Evolutionary conservation across 2,329 filamentous ascomycete species (phyloP).

Genomic region (Mariannaea sp.): DNA sequence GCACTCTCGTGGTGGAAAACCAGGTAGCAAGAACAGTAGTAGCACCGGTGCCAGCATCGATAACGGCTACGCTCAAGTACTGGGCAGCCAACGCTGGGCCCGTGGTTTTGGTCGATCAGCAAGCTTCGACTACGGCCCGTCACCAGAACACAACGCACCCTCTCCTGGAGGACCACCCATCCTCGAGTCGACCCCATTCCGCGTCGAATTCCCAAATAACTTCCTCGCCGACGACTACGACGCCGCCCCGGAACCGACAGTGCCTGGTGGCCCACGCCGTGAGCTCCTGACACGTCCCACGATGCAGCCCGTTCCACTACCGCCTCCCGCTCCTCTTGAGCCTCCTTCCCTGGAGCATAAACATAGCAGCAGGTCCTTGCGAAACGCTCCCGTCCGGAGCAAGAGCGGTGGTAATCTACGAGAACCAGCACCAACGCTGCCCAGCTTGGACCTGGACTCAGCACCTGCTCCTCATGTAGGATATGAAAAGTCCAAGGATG

Average conservation of each 20-base stretch:
- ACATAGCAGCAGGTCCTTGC: constrained; percentile 62
- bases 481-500: constrained; percentile 62
- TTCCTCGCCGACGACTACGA: constrained; percentile 66
- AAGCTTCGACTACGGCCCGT: constrained; percentile 72
- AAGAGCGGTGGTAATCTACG: constrained; percentile 31
- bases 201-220: constrained; percentile 54
- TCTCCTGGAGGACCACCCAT: no score
- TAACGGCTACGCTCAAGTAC: constrained; percentile 61
- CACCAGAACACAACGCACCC: constrained; percentile 28
- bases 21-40: constrained; percentile 76
- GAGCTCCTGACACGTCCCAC: constrained; percentile 35
- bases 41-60: constrained; percentile 69
- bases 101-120: constrained; percentile 65
- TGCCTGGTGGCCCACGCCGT: constrained; percentile 77
- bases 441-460: constrained; percentile 51
- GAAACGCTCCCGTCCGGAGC: constrained; percentile 50
- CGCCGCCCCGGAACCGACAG: constrained; percentile 82
- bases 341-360: constrained; percentile 54
- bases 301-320: constrained; percentile 47
- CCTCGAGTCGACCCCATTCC: constrained; percentile 47
- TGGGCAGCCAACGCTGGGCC: constrained; percentile 63
- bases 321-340: constrained; percentile 47
- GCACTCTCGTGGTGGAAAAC: constrained; percentile 60
- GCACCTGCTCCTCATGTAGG: constrained; percentile 63
- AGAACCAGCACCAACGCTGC: constrained; percentile 39